Conservation (phyloP, 2,329 filamentous ascomycete genomes). For the Neonectria coccinea region DNA sequence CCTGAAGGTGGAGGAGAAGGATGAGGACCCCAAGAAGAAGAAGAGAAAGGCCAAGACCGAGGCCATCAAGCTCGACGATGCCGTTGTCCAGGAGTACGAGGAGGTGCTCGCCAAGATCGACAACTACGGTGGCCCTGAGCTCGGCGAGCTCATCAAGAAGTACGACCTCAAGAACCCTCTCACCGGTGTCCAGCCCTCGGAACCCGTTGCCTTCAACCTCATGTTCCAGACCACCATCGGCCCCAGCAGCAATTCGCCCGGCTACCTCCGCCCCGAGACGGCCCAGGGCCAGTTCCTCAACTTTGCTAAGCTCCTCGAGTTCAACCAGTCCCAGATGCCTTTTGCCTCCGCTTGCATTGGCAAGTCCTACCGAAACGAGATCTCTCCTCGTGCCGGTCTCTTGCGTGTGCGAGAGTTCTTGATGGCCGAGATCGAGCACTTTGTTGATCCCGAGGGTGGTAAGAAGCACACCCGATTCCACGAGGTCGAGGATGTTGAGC, state of each 20-base stretch:
- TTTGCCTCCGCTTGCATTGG: conserved; percentile 98
- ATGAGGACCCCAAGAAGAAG: conserved; percentile 78
- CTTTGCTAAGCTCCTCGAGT: conserved; percentile 95
- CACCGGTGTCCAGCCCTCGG: conserved; percentile 79
- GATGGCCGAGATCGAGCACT: conserved; percentile 99
- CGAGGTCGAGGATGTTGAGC: conserved; percentile 85
- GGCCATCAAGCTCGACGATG: conserved; percentile 87
- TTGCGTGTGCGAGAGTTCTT: conserved; percentile 95
- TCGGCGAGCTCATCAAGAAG: conserved; percentile 89
- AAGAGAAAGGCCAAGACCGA: conserved; percentile 90
- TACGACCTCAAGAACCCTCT: conserved; percentile 90
- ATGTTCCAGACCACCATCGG: conserved; percentile 99
- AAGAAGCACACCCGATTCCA: conserved; percentile 94
- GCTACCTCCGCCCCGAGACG: conserved; percentile 92
- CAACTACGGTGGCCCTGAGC: conserved; percentile 89
- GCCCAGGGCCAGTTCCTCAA: conserved; percentile 98
- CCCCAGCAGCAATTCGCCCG: conserved; percentile 86
- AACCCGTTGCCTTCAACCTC: conserved; percentile 93
- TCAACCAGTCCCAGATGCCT: conserved; percentile 94
- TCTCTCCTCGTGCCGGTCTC: conserved; percentile 91
- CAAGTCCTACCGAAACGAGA: conserved; percentile 98
- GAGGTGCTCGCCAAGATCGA: conserved; percentile 92
- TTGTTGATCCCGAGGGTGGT: conserved; percentile 91
- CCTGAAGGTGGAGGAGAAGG: conserved; percentile 81
- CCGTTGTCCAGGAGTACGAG: conserved; percentile 88